A percentile compares a stretch with the other conserved stretches of the same genome.
Conservation (phyloP, 257 asterid species). For the Primulina tabacum region DNA sequence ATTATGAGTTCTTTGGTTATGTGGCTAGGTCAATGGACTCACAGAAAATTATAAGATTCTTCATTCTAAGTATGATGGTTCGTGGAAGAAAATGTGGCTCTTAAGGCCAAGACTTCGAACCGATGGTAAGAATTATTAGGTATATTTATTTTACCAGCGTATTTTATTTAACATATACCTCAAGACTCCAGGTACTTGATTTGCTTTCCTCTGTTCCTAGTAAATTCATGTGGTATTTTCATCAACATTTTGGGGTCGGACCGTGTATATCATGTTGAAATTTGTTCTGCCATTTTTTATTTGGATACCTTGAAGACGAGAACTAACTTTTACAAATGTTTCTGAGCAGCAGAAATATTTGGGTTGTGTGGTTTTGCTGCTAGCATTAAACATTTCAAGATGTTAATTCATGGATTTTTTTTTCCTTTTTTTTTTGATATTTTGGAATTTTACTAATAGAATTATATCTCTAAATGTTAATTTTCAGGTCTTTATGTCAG, state of each 20-base stretch:
- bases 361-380: background rate
- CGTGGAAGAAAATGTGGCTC: slow-evolving; percentile 99
- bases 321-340: background rate
- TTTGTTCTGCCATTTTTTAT: background rate
- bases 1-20: slow-evolving; percentile 19
- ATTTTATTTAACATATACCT: slow-evolving; percentile 7
- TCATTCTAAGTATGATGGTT: slow-evolving; percentile 66
- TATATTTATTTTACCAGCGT: background rate
- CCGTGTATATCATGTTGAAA: background rate
- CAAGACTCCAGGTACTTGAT: background rate
- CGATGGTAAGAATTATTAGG: slow-evolving; percentile 53
- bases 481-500: slow-evolving; percentile 82
- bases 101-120: slow-evolving; percentile 89
- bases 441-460: background rate
- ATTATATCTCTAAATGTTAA: background rate
- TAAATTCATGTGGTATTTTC: background rate
- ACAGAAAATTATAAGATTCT: slow-evolving; percentile 68
- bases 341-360: background rate
- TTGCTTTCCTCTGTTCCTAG: slow-evolving; percentile 2
- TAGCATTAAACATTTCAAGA: background rate
- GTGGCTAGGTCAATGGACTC: slow-evolving; percentile 53
- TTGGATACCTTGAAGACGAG: background rate
- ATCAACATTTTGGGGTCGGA: background rate
- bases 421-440: background rate
- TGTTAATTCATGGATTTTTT: background rate